A percentile compares a stretch with the other conserved stretches of the same genome.
Conservation (phyloP, 1,284 basidiomycete species). For the Ceratobasidium sp. region DNA sequence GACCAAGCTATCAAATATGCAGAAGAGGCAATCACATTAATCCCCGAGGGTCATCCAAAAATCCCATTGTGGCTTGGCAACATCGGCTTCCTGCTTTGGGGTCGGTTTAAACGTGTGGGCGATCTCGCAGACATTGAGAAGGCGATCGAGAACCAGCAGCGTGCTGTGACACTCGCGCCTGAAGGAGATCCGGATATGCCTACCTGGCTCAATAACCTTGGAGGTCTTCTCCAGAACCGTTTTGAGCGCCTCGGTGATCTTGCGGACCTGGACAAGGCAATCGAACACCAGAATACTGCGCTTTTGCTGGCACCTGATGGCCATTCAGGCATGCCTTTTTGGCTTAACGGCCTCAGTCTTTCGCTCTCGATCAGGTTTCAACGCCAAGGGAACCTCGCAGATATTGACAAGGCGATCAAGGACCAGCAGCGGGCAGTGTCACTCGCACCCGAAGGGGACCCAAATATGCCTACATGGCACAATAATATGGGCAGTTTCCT, state of each 20-base stretch:
- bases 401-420: not conserved
- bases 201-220: not conserved
- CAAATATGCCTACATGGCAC: not conserved
- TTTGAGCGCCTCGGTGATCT: not conserved
- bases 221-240: not conserved
- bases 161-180: not conserved
- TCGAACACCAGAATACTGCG: not conserved
- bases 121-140: not conserved
- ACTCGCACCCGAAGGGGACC: not conserved
- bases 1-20: not conserved
- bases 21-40: not conserved
- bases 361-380: not conserved
- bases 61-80: not conserved
- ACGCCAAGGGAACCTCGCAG: not conserved
- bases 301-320: not conserved
- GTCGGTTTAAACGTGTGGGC: not conserved
- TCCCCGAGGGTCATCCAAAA: not conserved
- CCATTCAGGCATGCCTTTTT: not conserved
- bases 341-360: not conserved
- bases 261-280: not conserved
- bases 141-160: not conserved
- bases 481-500: not conserved
- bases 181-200: not conserved
- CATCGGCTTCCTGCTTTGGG: not conserved
- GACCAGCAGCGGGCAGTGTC: not conserved